Conservation (phyloP, 495 filamentous ascomycete species). For the Talaromyces ruber region DNA sequence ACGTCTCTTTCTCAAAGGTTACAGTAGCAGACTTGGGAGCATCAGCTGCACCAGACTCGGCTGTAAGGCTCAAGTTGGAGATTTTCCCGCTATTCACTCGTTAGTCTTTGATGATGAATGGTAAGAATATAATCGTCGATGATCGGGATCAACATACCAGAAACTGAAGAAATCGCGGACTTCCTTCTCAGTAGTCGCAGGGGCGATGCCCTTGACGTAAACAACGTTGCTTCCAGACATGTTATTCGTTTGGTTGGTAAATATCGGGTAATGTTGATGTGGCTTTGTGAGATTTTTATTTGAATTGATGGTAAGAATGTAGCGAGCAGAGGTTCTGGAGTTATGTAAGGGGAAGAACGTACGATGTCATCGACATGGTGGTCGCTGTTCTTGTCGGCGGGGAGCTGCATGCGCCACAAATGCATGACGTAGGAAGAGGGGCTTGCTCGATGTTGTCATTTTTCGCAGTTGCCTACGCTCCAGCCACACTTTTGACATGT, state of each 20-base stretch:
- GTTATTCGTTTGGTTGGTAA: conserved; percentile 5
- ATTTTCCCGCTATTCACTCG: conserved; percentile 70
- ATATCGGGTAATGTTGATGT: neutral
- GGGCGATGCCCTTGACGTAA: conserved; percentile 70
- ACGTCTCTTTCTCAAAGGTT: conserved; percentile 91
- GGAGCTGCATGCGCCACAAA: neutral
- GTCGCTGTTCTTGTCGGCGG: neutral
- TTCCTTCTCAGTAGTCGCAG: conserved; percentile 76
- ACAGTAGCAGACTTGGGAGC: conserved; percentile 74
- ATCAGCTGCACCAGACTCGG: conserved; percentile 46
- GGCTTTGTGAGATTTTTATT: neutral
- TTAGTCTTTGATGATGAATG: neutral
- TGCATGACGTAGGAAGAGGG: neutral
- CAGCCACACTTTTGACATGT: conserved; percentile 1
- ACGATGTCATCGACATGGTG: neutral
- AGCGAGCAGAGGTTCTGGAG: neutral
- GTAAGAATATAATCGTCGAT: neutral
- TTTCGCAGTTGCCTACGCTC: neutral
- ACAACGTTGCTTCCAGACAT: conserved; percentile 44
- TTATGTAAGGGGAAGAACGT: neutral
- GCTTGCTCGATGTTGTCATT: neutral
- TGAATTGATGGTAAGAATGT: neutral
- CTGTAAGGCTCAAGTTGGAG: conserved; percentile 65
- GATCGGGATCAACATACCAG: conserved; percentile 53
- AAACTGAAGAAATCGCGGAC: conserved; percentile 97